These are phyloP conservation scores for Plenodomus biglobosus DNA, from an alignment of 2,329 filamentous ascomycete genomes.

Conservation along the genomic window DNA sequence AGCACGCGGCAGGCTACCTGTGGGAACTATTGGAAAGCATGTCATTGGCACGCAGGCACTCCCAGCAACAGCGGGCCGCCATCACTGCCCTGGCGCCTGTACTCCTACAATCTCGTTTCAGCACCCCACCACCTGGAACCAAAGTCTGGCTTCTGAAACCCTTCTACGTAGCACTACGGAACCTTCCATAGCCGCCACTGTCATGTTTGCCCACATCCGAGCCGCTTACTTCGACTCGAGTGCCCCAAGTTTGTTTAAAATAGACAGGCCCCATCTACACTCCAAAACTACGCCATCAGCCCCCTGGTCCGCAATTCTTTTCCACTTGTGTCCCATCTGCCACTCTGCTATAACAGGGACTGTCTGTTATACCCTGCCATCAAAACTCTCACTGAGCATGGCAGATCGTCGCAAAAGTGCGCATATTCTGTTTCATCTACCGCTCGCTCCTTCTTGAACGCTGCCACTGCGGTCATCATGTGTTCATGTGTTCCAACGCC, in stretches of 20 bases:
- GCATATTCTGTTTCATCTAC: not conserved
- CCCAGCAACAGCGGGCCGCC: constrained; percentile 9
- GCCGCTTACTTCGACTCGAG: constrained; percentile 1
- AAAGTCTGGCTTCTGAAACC: constrained; percentile 33
- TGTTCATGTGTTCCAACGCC: constrained; percentile 8
- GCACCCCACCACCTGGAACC: constrained; percentile 16
- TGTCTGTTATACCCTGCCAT: not conserved
- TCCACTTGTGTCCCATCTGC: not conserved
- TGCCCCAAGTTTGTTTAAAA: constrained; percentile 3
- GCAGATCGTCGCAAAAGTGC: not conserved
- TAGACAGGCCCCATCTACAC: too few relatives aligned
- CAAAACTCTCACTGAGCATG: not conserved
- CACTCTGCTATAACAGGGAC: not conserved
- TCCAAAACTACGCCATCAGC: not conserved
- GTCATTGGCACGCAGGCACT: constrained; percentile 19
- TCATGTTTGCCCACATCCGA: constrained; percentile 4
- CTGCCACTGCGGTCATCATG: too few relatives aligned
- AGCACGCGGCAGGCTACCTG: too few relatives aligned
- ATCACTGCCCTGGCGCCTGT: not conserved
- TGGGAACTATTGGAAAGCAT: constrained; percentile 8
- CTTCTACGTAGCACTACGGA: constrained; percentile 21
- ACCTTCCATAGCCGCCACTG: constrained; percentile 21
- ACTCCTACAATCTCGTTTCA: constrained; percentile 31
- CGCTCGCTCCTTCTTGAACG: not conserved
- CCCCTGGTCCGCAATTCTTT: not conserved